Percentiles rank a stretch among this genome's conserved stretches.
phyloP scores from a whole-genome alignment of 306 rosid species.

The Abrus pulchellus region DNA sequence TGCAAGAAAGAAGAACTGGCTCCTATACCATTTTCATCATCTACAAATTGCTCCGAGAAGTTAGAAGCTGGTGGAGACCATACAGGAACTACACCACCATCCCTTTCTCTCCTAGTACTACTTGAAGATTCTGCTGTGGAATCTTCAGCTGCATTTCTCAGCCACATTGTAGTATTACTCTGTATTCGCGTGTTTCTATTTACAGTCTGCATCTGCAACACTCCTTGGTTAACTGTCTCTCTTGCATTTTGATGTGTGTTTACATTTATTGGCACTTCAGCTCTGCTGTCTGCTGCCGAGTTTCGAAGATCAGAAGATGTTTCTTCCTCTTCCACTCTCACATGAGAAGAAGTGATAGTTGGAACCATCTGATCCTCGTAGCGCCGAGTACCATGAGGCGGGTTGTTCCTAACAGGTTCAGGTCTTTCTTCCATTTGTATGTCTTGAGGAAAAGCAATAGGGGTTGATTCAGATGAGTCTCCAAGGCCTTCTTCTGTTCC shows the following conservation, averaged over 20 bases:
- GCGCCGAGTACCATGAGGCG: slow-evolving; percentile 56
- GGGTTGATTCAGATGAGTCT: slow-evolving; percentile 75
- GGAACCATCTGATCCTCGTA: slow-evolving; percentile 95
- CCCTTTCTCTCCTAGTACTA: slow-evolving; percentile 86
- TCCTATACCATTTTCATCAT: slow-evolving; percentile 81
- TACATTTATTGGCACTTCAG: slow-evolving; percentile 81
- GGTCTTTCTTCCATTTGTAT: slow-evolving; percentile 76
- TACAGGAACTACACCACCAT: slow-evolving; percentile 88
- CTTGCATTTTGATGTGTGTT: slow-evolving; percentile 61
- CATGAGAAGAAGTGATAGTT: slow-evolving; percentile 75
- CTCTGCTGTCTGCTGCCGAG: slow-evolving; percentile 66
- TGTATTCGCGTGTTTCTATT: slow-evolving; percentile 52
- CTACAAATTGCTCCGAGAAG: slow-evolving; percentile 78
- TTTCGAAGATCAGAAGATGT: slow-evolving; percentile 63
- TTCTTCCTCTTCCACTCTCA: slow-evolving; percentile 81
- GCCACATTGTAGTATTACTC: slow-evolving; percentile 47
- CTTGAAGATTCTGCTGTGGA: slow-evolving; percentile 90
- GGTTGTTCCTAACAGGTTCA: slow-evolving; percentile 70
- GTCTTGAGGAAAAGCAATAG: slow-evolving; percentile 83
- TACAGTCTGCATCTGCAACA: slow-evolving; percentile 52
- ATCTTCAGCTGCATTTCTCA: slow-evolving; percentile 70
- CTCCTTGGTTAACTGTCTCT: slow-evolving; percentile 57
- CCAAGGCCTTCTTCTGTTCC: slow-evolving; percentile 97
- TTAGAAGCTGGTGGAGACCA: slow-evolving; percentile 88
- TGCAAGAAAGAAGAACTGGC: slow-evolving; percentile 81